These are phyloP conservation scores for Suillus sp. DNA, from an alignment of 768 basidiomycete species.

Conservation along the genomic window DNA sequence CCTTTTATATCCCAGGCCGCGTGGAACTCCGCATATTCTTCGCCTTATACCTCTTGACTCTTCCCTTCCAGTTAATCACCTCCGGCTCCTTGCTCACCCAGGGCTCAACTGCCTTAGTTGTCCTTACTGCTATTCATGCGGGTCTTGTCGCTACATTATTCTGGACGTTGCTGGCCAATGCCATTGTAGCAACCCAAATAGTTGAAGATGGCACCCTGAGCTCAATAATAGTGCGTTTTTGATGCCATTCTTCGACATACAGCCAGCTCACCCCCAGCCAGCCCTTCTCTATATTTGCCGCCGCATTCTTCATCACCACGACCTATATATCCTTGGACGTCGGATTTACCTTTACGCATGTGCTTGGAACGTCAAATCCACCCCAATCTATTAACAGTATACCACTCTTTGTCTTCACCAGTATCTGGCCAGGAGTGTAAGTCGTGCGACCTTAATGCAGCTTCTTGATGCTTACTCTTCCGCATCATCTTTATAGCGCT, in stretches of 20 bases:
- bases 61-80: slow-evolving; percentile 79
- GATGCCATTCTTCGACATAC: slow-evolving; percentile 1
- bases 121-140: slow-evolving; percentile 77
- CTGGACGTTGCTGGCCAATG: slow-evolving; percentile 78
- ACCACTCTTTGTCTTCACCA: slow-evolving; percentile 78
- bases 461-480: slow-evolving; percentile 6
- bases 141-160: slow-evolving; percentile 77
- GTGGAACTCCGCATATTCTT: slow-evolving; percentile 72
- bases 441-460: slow-evolving; percentile 30
- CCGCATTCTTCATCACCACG: slow-evolving; percentile 68
- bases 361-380: slow-evolving; percentile 62
- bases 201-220: slow-evolving; percentile 88
- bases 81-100: slow-evolving; percentile 80
- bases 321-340: slow-evolving; percentile 87
- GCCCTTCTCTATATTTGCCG: slow-evolving; percentile 62
- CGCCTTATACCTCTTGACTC: slow-evolving; percentile 64
- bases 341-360: slow-evolving; percentile 62
- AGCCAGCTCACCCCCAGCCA: slow-evolving; percentile 27
- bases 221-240: slow-evolving; percentile 58
- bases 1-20: slow-evolving; percentile 47
- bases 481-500: slow-evolving; percentile 43
- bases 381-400: slow-evolving; percentile 60
- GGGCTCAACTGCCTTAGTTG: slow-evolving; percentile 68
- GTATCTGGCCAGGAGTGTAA: slow-evolving; percentile 77
- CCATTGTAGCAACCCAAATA: slow-evolving; percentile 80